phyloP scores from a whole-genome alignment of 169 alveolate genomes.

The Gregarina niphandrodes region DNA sequence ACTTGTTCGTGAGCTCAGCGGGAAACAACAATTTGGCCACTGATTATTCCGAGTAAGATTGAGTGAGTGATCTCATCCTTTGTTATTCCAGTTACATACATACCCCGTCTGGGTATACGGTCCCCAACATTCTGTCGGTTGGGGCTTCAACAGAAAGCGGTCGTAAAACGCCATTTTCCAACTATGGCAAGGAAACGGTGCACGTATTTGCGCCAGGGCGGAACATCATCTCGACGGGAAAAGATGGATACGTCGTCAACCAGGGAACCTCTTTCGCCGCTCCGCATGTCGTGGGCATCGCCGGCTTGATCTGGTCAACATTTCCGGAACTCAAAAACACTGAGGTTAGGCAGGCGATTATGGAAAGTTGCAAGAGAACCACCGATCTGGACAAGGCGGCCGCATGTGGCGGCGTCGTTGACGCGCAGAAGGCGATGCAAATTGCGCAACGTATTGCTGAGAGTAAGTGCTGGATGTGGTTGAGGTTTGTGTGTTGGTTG shows the following conservation, averaged over 20 bases:
- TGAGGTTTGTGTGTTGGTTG: too few species aligned
- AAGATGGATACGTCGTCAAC: conserved; percentile 20
- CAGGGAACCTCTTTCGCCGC: conserved; percentile 35
- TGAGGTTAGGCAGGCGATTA: conserved; percentile 19
- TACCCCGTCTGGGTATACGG: conserved; percentile 12
- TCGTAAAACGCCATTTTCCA: conserved; percentile 6
- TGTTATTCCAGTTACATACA: conserved; percentile 8
- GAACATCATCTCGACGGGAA: too few species aligned
- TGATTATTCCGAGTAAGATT: conserved; percentile 6
- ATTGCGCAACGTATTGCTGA: too few species aligned
- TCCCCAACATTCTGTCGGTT: conserved; percentile 11
- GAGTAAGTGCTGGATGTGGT: too few species aligned
- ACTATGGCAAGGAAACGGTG: conserved; percentile 10
- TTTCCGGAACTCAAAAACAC: conserved; percentile 22
- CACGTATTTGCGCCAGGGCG: conserved; percentile 18
- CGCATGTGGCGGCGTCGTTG: conserved; percentile 12
- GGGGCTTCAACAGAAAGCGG: conserved; percentile 14
- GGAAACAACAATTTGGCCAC: conserved; percentile 14
- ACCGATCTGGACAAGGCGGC: conserved; percentile 5
- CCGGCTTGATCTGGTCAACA: conserved; percentile 25
- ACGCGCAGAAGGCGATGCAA: conserved; percentile 2
- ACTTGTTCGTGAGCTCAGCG: conserved; percentile 13
- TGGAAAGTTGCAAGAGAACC: conserved; percentile 18
- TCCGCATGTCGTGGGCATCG: conserved; percentile 33
- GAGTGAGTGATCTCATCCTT: background rate